Percentiles rank a stretch among this genome's conserved stretches.
These are phyloP conservation scores for Yarrowia deformans DNA, from an alignment of 805 yeast species.

Conservation along the genomic window DNA sequence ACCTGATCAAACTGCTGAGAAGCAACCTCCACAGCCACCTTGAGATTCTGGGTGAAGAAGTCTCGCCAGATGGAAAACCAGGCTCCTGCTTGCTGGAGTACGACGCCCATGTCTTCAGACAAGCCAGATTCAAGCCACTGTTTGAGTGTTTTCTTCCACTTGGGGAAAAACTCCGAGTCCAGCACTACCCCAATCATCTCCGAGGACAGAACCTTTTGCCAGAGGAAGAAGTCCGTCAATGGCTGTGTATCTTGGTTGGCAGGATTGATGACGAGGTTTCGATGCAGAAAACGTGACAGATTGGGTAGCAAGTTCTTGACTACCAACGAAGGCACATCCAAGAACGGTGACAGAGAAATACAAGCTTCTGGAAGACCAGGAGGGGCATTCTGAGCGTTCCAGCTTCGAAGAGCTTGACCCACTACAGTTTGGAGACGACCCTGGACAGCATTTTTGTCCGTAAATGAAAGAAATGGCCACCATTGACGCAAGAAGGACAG, in stretches of 20 bases:
- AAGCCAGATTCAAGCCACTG: constrained; percentile 46
- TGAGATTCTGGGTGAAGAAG: constrained; percentile 44
- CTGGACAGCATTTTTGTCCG: constrained; percentile 3
- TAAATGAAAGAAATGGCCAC: constrained; percentile 27
- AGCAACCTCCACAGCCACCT: neutral
- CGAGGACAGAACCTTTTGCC: constrained; percentile 45
- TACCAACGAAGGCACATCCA: constrained; percentile 38
- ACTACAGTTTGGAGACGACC: constrained; percentile 6
- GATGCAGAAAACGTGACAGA: constrained; percentile 41
- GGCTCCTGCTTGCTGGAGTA: constrained; percentile 6
- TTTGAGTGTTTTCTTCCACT: constrained; percentile 49
- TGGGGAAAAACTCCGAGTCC: constrained; percentile 53
- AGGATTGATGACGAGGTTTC: constrained; percentile 47
- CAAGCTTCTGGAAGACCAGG: constrained; percentile 21
- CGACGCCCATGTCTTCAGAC: neutral
- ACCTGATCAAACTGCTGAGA: constrained; percentile 12
- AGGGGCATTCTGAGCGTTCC: constrained; percentile 27
- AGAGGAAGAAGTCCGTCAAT: constrained; percentile 44
- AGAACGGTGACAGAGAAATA: neutral
- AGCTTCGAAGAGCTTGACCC: constrained; percentile 32
- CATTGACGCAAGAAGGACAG: constrained; percentile 25
- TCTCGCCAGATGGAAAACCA: constrained; percentile 51
- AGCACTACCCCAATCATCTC: constrained; percentile 47
- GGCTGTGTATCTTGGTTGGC: constrained; percentile 44
- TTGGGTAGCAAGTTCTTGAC: constrained; percentile 41